Percentiles rank a stretch among this genome's conserved stretches.
phyloP scores from a whole-genome alignment of 441 rosid genomes.

The Gossypium laxum region DNA sequence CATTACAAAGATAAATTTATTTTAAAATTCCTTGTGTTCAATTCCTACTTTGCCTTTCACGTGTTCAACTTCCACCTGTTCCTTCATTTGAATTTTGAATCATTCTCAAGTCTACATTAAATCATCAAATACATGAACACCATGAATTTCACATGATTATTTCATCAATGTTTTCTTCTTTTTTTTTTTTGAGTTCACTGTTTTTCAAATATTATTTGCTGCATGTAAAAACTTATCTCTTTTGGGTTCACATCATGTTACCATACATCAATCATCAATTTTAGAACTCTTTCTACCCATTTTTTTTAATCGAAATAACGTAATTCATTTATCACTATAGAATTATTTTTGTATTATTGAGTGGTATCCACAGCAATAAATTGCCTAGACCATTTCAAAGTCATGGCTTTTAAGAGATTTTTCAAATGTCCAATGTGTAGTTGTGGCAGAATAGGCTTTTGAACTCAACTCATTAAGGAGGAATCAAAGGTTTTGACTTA shows the following conservation, averaged over 20 bases:
- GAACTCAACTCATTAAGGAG: neutral
- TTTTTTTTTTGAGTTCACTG: neutral
- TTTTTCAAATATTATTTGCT: slow-evolving; percentile 10
- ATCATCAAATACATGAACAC: neutral
- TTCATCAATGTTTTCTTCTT: neutral
- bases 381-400: neutral
- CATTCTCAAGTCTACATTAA: neutral
- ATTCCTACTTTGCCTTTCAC: slow-evolving; percentile 8
- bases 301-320: neutral
- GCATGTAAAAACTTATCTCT: neutral
- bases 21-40: neutral
- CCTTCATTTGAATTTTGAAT: neutral
- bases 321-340: too few relatives aligned
- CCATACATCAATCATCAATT: neutral
- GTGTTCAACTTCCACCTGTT: neutral
- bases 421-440: neutral
- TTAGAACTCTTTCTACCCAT: neutral
- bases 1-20: neutral
- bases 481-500: slow-evolving; percentile 2
- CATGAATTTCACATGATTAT: slow-evolving; percentile 6
- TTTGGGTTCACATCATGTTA: too few relatives aligned
- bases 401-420: neutral
- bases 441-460: neutral
- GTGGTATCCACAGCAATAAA: neutral
- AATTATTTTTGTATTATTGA: neutral